Evolutionary conservation across 495 filamentous ascomycete species (phyloP), one percentile per base, ranked within the genome.

Genomic region (Penicillium antarcticum): DNA sequence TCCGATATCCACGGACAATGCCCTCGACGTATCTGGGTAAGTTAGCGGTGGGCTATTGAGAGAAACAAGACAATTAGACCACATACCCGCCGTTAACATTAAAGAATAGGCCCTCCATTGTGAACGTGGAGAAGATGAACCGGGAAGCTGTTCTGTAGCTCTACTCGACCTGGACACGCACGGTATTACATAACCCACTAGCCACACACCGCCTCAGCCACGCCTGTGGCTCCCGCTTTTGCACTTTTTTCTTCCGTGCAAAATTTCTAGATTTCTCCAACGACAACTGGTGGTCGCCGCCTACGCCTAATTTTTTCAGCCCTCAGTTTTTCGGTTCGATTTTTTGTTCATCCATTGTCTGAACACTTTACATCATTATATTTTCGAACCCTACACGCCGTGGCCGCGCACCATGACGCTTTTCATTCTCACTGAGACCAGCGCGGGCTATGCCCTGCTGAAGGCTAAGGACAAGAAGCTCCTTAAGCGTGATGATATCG

Each of bases 381-480:
- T 57, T 45, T 46, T 61, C 50, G 18, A 61, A 8, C 46, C 51
- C 55, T 66, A 45, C 58, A 62, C 56, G 60, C 66, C 60, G 68
- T 63, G 61, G 61, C 54, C 51, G 60, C 59, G 60, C 65, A 72
- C 48, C 60, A 91, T 90, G 88, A 83, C 84, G 72, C 81, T 88
- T 58, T 87, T 90, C 68, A 86, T 89, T 70, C 82, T 95, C 50
- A 87, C 87, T 50, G 94, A 98, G 74, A 98, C 94, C 62, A 87
- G 86, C 71, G 95, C 92, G 58, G 94, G 95, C 57, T 97, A 96
- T 79, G 95, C 91, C 67, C 82, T 98, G 62, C 88, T 97, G 77
- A 97, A 99, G 77, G 88, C 95, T 23, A 89, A 88, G 70, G 92
- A 96, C 84, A 96, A 96, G 81, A 97, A 96, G 80, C 80, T 97